phyloP scores from a whole-genome alignment of 345 rosid species.

The Psidium friedrichsthalianum region DNA sequence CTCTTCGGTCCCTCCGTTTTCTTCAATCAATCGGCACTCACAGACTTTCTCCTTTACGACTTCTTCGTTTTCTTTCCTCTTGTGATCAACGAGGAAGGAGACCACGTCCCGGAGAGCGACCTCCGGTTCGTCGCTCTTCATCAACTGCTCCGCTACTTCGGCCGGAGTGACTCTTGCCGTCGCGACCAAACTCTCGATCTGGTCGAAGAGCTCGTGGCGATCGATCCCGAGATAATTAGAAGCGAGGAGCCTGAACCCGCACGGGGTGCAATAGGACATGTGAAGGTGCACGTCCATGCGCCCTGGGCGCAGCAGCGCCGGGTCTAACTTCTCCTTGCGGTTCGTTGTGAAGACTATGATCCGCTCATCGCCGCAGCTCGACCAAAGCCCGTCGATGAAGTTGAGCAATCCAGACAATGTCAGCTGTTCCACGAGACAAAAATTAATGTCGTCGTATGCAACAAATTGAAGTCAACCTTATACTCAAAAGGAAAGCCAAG shows the following conservation, averaged over 20 bases:
- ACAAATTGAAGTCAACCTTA: background rate
- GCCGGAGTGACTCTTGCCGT: constrained; percentile 28
- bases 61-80: background rate
- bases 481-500: background rate
- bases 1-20: background rate
- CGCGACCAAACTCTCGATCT: constrained; percentile 19
- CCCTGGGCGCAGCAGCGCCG: constrained; percentile 57
- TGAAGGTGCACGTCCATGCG: constrained; percentile 81
- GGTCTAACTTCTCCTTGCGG: constrained; percentile 60
- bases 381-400: constrained; percentile 71
- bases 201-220: constrained; percentile 8
- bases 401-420: constrained; percentile 39
- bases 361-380: constrained; percentile 61
- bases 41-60: background rate
- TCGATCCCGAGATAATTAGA: constrained; percentile 27
- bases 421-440: constrained; percentile 7
- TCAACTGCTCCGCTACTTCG: constrained; percentile 34
- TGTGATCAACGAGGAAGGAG: constrained; percentile 19
- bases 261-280: constrained; percentile 51
- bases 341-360: constrained; percentile 75
- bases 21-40: background rate
- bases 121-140: constrained; percentile 30
- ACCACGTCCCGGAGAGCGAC: constrained; percentile 13
- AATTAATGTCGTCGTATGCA: background rate
- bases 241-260: constrained; percentile 41